phyloP scores from a whole-genome alignment of 805 yeast genomes.

The Sugiyamaella americana region DNA sequence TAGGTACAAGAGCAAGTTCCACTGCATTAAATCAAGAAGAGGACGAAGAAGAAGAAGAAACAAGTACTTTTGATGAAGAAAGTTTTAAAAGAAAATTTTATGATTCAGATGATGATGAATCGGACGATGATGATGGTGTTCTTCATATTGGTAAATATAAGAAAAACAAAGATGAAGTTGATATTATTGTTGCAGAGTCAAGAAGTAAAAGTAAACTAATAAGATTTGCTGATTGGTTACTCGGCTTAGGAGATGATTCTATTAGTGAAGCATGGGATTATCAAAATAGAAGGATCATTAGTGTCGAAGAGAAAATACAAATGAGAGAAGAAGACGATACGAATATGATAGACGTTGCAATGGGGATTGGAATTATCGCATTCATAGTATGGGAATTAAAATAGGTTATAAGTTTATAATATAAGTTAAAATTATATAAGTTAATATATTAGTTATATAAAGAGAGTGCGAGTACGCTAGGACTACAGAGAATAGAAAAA shows the following conservation, averaged over 20 bases:
- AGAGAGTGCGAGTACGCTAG: too few relatives aligned
- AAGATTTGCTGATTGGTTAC: constrained; percentile 20
- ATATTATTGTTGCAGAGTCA: constrained; percentile 9
- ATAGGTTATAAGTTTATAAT: too few relatives aligned
- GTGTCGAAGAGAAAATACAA: constrained; percentile 14
- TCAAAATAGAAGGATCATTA: constrained; percentile 5
- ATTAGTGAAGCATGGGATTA: constrained; percentile 11
- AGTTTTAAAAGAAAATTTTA: not conserved
- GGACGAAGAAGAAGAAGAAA: constrained; percentile 7
- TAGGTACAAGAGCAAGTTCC: constrained; percentile 15
- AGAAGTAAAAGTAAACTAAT: constrained; percentile 10
- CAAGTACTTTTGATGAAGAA: constrained; percentile 1
- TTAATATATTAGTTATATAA: too few relatives aligned
- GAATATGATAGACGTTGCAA: constrained; percentile 11
- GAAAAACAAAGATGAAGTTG: constrained; percentile 9
- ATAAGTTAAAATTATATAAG: too few relatives aligned
- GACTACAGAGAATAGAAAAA: too few relatives aligned
- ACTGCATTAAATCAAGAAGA: constrained; percentile 11
- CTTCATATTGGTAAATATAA: constrained; percentile 8
- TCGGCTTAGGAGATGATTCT: constrained; percentile 19
- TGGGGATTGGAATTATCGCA: constrained; percentile 12
- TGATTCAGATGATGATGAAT: constrained; percentile 2
- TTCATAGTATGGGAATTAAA: too few relatives aligned
- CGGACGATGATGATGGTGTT: constrained; percentile 13
- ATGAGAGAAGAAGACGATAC: constrained; percentile 12